Evolutionary conservation across 768 basidiomycete genomes (phyloP).

Genomic region (Aureoboletus auriporus): DNA sequence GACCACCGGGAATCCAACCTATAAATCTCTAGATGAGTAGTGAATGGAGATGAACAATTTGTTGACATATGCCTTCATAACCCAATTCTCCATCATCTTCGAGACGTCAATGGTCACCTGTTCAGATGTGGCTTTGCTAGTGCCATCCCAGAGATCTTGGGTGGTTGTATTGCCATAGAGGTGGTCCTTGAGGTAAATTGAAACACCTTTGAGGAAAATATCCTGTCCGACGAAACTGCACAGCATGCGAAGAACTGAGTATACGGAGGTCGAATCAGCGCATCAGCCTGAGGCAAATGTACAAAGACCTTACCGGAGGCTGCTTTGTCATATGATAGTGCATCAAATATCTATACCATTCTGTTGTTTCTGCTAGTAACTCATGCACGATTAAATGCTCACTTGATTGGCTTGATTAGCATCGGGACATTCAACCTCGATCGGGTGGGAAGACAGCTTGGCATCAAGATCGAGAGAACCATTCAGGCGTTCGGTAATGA

Average conservation of each 20-base stretch:
- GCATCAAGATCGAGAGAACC: slow-evolving; percentile 78
- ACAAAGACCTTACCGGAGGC: slow-evolving; percentile 52
- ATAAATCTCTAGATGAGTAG: neutral
- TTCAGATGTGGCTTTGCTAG: slow-evolving; percentile 55
- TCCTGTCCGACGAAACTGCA: slow-evolving; percentile 86
- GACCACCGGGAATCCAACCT: slow-evolving; percentile 86
- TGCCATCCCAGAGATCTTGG: slow-evolving; percentile 84
- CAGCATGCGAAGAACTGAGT: slow-evolving; percentile 87
- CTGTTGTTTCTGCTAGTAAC: neutral
- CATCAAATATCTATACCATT: slow-evolving; percentile 75
- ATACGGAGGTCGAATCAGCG: neutral
- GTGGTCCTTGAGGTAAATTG: slow-evolving; percentile 86
- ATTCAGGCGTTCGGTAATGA: slow-evolving; percentile 74
- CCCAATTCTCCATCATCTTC: slow-evolving; percentile 89
- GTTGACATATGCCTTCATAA: slow-evolving; percentile 52
- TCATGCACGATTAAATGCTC: neutral
- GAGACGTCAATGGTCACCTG: slow-evolving; percentile 54
- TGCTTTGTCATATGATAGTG: slow-evolving; percentile 82
- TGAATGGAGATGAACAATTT: neutral
- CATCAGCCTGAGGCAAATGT: neutral
- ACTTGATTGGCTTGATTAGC: slow-evolving; percentile 81
- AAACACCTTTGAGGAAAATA: slow-evolving; percentile 81
- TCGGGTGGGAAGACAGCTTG: slow-evolving; percentile 85
- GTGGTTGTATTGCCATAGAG: slow-evolving; percentile 84
- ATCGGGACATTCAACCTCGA: slow-evolving; percentile 88